Base-by-base conservation (phyloP, 2,329 filamentous ascomycete species). In the Fusarium annulatum region DNA sequence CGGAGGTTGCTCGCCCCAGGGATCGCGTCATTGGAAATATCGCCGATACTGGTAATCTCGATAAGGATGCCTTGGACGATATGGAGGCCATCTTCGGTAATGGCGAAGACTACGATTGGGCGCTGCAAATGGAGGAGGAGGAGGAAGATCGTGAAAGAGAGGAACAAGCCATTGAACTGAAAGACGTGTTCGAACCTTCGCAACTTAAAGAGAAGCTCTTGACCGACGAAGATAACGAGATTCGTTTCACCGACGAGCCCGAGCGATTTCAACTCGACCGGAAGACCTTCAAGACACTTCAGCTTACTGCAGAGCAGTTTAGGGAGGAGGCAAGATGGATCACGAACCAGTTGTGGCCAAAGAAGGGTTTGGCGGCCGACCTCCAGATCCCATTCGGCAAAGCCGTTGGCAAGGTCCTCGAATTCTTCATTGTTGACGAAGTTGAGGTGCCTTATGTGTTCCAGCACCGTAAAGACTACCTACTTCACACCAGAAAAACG, bases 381-480 rank as follows among this genome's bases (percentile, higher is more conserved):
- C 87, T 98, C 59, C 90, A 93, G 60, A 89, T 90, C 39, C 94
- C 95, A 0, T 98, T 99, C 82, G 91, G 94, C 78, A 93, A 93
- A 77, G 94, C 96, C 9, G 92, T 99, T 61, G 91, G 92, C 76
- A 97, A 97, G 82, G 95, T 98, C 16, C 88, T 99, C 43, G 94
- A 98, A 78, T 98, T 98, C 80, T 94, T 99, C 83, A 94, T 97
- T 57, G 91, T 96, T 8, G 95, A 98, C 73, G 94, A 97, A 76
- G 94, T 96, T 77, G 96, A 99, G 82, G 95, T 98, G 3, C 96
- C 96, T 0, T 99, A 97, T 81, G 96, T 99, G 76, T 98, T 98
- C 82, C 96, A 98, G 81, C 96, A 99, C 80, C 94, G 96, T 69
- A 97, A 98, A 82, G 96, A 99, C 81, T 99, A 98, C 80, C 88